Evolutionary conservation across 2,329 filamentous ascomycete species (phyloP), one percentile per base, ranked within the genome.

Genomic region (Shiraia bambusicola): DNA sequence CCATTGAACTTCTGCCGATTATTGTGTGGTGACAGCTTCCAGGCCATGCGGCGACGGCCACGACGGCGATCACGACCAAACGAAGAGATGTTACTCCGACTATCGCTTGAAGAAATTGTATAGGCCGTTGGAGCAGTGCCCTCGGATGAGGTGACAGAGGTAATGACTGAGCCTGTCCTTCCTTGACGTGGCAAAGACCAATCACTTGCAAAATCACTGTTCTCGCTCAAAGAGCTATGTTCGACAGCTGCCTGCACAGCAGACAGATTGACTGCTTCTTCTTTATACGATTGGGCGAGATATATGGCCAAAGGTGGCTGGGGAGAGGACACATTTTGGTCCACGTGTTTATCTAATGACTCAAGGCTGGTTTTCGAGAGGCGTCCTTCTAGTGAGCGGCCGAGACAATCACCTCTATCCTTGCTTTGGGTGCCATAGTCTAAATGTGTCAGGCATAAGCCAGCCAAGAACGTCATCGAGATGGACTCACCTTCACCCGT

Each of bases 1-100:
- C 61, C 62, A 16, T 61, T 61, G 40, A 59, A 49, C 24, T 59
- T 61, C 11, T 56, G 50, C 14, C 55, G 54, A 15, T 42, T 56
- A 26, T 45, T 56, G 27, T 63, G 58, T 4, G 62, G 58, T 8
- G 63, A 62, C 6, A 58, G 53, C 30, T 65, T 63, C 63, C 64
- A 66, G 8, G 59, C 56, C 59, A 65, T 65, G 10, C 64, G 51
- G 28, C 63, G 54, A 37, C 63, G 58, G n/a, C 64, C 63, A 24
- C 64, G 58, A 28, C 64, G 47, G 22, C 64, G 53, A 32, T 65
- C 59, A 13, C 64, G 56, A 19, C 62, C 62, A 35, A 67, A 67
- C 1, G 64, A 66, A 3, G 64, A 66, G 15, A 62, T 58, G 19
- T 65, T 63, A 36, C 64, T 66, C 12, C 53, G 54, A 37, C 60